Evolutionary conservation across 1,139 yeast species (phyloP), one percentile per base, ranked within the genome.

Genomic region (Dujonia santamariae): DNA sequence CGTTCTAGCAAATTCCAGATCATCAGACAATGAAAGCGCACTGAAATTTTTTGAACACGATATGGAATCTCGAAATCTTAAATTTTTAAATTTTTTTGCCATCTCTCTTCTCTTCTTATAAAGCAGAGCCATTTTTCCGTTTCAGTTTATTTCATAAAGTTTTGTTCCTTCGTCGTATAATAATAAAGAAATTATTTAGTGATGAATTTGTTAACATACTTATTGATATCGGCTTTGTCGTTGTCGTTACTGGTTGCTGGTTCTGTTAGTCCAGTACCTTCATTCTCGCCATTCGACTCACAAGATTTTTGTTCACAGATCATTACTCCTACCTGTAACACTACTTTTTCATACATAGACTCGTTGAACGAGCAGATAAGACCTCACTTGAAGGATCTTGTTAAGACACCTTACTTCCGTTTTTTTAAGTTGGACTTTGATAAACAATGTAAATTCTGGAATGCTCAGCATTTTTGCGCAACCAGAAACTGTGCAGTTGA

Each of bases 401-500:
- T 82, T n/a, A 55, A 63, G 36, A 78, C 79, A 14, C 83, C 85
- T 44, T 86, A 82, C 59, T 92, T 94, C 75, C 75, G 82, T 44
- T 86, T 85, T 56, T 92, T 86, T 67, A 85, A 87, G 58, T 75
- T 94, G 40, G 86, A 94, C 53, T 67, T 94, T 32, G 92, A 81
- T 53, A 83, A 85, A 46, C 79, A 80, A 54, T 94, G 99, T 57
- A 90, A 95, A 26, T 87, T 88, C 55, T 85, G 94, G 84, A 77
- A 80, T 39, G 85, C 81, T 46, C 85, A 78, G 47, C 83, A 75
- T 72, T 80, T 88, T 55, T 94, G 99, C 57, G 90, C 95, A 46
- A 88, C 94, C 51, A 75, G 88, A 45, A 86, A 90, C 35, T 94
- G 99, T 62, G 96, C 97, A 2, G 95, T 94, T 21, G 97, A 92